These are phyloP conservation scores for Monosporascus cannonballus DNA, from an alignment of 2,329 filamentous ascomycete genomes.

Conservation along the genomic window DNA sequence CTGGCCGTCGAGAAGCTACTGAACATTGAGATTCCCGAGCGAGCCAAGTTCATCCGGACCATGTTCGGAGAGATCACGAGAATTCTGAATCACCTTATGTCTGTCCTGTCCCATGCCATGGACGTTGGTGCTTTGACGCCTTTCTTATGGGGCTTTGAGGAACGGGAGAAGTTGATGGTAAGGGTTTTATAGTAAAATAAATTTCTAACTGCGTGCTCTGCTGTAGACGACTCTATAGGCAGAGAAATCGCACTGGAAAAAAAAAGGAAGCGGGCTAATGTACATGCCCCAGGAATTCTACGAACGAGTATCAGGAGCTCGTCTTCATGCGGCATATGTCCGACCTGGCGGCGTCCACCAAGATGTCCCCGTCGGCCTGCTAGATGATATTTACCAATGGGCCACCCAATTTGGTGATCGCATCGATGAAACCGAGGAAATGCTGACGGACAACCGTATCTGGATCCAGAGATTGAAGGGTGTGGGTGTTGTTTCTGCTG, in stretches of 20 bases:
- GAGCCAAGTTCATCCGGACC: conserved; percentile 95
- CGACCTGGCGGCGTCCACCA: conserved; percentile 94
- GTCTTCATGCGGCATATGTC: conserved; percentile 94
- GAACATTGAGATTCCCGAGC: conserved; percentile 90
- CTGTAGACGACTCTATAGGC: neutral
- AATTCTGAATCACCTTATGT: conserved; percentile 96
- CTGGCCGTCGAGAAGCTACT: conserved; percentile 96
- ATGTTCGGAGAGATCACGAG: conserved; percentile 94
- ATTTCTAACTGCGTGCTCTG: neutral
- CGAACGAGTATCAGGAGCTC: conserved; percentile 95
- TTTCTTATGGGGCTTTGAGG: conserved; percentile 99
- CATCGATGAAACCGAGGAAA: conserved; percentile 97
- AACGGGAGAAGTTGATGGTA: conserved; percentile 99
- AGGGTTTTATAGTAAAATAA: conserved; percentile 22
- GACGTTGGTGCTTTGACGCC: conserved; percentile 96
- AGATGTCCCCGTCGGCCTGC: conserved; percentile 85
- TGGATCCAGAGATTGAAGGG: conserved; percentile 93
- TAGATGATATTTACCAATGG: conserved; percentile 99
- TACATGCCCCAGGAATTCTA: conserved; percentile 78
- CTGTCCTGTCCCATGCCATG: conserved; percentile 94
- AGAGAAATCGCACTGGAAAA: conserved; percentile 3
- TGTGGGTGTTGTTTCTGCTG: conserved; percentile 83
- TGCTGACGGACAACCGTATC: conserved; percentile 98
- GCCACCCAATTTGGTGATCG: conserved; percentile 97
- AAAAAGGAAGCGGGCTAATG: conserved; percentile 3